Evolutionary conservation across 768 basidiomycete species (phyloP).

Genomic region (Lactarius deliciosus): DNA sequence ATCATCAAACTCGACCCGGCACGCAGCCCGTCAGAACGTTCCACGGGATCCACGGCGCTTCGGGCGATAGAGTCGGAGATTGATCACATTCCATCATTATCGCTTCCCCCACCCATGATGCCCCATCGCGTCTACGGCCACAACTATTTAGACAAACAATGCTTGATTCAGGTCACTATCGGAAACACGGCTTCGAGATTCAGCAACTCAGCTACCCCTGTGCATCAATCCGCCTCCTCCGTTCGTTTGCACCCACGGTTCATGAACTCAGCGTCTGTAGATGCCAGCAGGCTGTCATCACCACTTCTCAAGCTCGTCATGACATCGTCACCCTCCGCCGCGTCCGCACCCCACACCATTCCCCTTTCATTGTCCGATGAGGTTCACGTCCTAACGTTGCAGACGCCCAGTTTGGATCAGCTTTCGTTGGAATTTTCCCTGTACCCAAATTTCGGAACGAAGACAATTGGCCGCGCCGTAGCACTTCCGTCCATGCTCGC

Average conservation of each 20-base stretch:
- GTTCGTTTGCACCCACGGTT: constrained; percentile 75
- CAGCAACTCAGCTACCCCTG: constrained; percentile 30
- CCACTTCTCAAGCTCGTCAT: constrained; percentile 94
- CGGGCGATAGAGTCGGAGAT: constrained; percentile 62
- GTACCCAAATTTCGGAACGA: constrained; percentile 96
- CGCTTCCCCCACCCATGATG: constrained; percentile 96
- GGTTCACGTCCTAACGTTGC: constrained; percentile 79
- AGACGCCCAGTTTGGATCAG: constrained; percentile 68
- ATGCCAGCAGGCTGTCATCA: constrained; percentile 65
- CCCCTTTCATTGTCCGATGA: constrained; percentile 77
- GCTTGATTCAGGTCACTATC: constrained; percentile 83
- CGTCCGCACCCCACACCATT: constrained; percentile 87
- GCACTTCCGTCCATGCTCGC: constrained; percentile 74
- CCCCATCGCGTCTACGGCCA: constrained; percentile 97
- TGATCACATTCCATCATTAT: constrained; percentile 92
- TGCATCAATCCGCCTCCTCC: constrained; percentile 44
- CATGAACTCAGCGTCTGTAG: constrained; percentile 64
- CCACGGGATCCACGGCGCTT: constrained; percentile 30
- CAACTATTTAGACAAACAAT: constrained; percentile 86
- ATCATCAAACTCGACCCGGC: constrained; percentile 25
- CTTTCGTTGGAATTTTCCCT: constrained; percentile 89
- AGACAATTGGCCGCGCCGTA: constrained; percentile 91
- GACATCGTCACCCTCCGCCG: constrained; percentile 80
- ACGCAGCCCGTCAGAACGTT: constrained; percentile 33
- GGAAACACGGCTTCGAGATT: constrained; percentile 56